These are phyloP conservation scores for Neodidymelliopsis sp. DNA, from an alignment of 2,329 filamentous ascomycete genomes.

Conservation along the genomic window DNA sequence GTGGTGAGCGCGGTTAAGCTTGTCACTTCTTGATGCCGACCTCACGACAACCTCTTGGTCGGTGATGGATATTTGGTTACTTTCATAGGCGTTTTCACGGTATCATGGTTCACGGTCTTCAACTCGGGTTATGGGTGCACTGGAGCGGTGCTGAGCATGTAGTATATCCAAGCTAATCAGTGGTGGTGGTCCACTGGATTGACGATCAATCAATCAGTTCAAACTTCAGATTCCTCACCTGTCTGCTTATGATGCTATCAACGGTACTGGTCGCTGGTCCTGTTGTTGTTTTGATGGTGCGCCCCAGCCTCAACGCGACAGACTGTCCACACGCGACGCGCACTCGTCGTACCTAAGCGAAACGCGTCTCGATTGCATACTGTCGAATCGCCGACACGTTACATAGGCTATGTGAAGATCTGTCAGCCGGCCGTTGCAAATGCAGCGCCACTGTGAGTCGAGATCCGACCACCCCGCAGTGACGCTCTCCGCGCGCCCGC, in stretches of 20 bases:
- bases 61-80: constrained; percentile 37
- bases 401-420: constrained; percentile 16
- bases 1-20: constrained; percentile 61
- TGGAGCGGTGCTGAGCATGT: constrained; percentile 47
- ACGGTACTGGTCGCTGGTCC: too few species aligned
- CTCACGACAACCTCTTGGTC: constrained; percentile 36
- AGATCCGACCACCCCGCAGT: constrained; percentile 15
- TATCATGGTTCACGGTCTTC: constrained; percentile 47
- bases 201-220: constrained; percentile 47
- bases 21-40: constrained; percentile 29
- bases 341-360: not conserved
- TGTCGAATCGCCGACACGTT: constrained; percentile 2
- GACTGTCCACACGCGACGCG: not conserved
- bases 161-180: constrained; percentile 50
- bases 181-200: constrained; percentile 40
- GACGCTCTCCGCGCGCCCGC: constrained; percentile 15
- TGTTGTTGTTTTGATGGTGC: not conserved
- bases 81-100: constrained; percentile 46
- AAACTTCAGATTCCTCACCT: constrained; percentile 24
- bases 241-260: constrained; percentile 14
- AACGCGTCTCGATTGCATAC: not conserved
- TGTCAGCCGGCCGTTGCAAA: constrained; percentile 5
- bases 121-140: constrained; percentile 47
- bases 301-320: not conserved
- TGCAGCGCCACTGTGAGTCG: constrained; percentile 6